These are phyloP conservation scores for Fusarium longipes DNA, from an alignment of 2,329 filamentous ascomycete genomes.

Conservation along the genomic window DNA sequence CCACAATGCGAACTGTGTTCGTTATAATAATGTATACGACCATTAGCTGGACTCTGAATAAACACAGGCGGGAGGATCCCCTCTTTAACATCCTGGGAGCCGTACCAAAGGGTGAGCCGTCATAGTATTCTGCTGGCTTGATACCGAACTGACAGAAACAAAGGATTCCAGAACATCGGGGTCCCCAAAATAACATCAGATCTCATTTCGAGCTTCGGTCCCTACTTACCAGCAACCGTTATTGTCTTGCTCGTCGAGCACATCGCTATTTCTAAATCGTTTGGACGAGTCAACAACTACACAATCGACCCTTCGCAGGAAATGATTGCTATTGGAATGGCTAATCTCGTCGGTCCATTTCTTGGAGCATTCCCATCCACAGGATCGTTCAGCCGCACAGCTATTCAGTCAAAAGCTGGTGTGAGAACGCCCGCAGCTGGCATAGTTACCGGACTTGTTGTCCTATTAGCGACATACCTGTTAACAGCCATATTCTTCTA, in stretches of 20 bases:
- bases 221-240: slow-evolving; percentile 83
- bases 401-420: slow-evolving; percentile 97
- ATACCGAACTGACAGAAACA: neutral
- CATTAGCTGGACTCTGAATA: slow-evolving; percentile 88
- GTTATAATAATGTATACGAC: slow-evolving; percentile 92
- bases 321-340: slow-evolving; percentile 91
- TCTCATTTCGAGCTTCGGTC: slow-evolving; percentile 75
- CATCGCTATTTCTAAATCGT: slow-evolving; percentile 96
- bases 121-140: neutral
- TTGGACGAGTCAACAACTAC: slow-evolving; percentile 96
- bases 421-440: slow-evolving; percentile 92
- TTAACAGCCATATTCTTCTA: slow-evolving; percentile 92
- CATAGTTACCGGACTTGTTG: slow-evolving; percentile 85
- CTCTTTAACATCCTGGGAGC: slow-evolving; percentile 78
- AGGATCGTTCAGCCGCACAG: slow-evolving; percentile 94
- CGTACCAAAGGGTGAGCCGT: slow-evolving; percentile 72
- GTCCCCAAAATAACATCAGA: slow-evolving; percentile 74
- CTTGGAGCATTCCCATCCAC: slow-evolving; percentile 92
- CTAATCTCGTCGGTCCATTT: slow-evolving; percentile 91
- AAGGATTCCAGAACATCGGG: slow-evolving; percentile 81
- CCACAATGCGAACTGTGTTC: slow-evolving; percentile 89
- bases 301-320: slow-evolving; percentile 95
- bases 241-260: slow-evolving; percentile 98
- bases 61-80: slow-evolving; percentile 70
- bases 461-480: slow-evolving; percentile 90